A percentile compares a stretch with the other conserved stretches of the same genome.
phyloP scores from a whole-genome alignment of 164 flowering plant genomes.

The Aristolochia fimbriata region DNA sequence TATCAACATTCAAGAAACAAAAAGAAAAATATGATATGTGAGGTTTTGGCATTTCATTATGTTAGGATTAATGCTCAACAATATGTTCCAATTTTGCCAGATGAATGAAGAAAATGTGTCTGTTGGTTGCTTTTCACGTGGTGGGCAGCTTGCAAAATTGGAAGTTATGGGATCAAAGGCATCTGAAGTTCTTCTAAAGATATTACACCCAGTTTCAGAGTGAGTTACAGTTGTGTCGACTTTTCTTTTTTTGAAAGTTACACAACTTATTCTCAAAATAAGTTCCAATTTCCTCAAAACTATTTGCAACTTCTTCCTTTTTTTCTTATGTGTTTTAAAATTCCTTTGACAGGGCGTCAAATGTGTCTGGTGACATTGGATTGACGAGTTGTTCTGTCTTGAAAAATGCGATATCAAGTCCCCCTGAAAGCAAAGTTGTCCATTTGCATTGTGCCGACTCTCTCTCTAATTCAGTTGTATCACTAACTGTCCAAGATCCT shows the following conservation, averaged over 20 bases:
- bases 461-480: conserved; percentile 40
- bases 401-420: conserved; percentile 11
- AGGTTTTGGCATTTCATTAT: not conserved
- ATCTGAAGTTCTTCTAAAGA: conserved; percentile 52
- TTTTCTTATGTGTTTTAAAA: not conserved
- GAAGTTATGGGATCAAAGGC: conserved; percentile 67
- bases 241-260: no score
- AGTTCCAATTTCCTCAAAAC: no score
- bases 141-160: conserved; percentile 61
- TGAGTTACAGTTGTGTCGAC: conserved; percentile 21
- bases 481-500: conserved; percentile 65
- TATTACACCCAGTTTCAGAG: conserved; percentile 41
- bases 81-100: no score
- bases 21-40: not conserved
- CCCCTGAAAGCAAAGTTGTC: conserved; percentile 9
- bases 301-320: not conserved
- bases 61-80: not conserved
- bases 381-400: conserved; percentile 24
- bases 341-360: conserved; percentile 17
- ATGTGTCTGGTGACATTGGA: conserved; percentile 20
- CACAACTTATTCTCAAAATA: not conserved
- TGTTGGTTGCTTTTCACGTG: conserved; percentile 51
- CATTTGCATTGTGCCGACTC: conserved; percentile 34
- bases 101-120: conserved; percentile 28
- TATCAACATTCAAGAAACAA: not conserved